A percentile compares a stretch with the other conserved stretches of the same genome.
Evolutionary conservation across 2,329 filamentous ascomycete genomes (phyloP).

Genomic region (Akanthomyces dipterigenus): DNA sequence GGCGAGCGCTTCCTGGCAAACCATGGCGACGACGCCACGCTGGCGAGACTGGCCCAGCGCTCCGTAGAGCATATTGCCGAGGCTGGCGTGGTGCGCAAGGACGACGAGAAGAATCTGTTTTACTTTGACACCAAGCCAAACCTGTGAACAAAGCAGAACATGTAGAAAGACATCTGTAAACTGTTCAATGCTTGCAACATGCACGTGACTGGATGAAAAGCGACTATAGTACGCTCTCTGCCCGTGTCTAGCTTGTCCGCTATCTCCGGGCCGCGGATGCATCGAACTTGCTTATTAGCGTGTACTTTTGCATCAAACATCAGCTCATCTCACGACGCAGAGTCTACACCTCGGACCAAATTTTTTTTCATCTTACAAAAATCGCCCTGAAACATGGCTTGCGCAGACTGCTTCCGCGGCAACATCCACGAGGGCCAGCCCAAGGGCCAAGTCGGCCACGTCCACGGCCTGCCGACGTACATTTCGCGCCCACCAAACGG

Average conservation of each 20-base stretch:
- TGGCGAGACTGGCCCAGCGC: constrained; percentile 14
- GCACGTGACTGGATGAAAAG: background rate
- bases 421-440: constrained; percentile 37
- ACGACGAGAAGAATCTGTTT: constrained; percentile 16
- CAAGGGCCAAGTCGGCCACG: constrained; percentile 34
- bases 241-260: background rate
- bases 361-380: background rate
- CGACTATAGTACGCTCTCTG: background rate
- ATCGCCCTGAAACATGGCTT: constrained; percentile 23
- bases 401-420: constrained; percentile 40
- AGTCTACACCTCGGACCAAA: background rate
- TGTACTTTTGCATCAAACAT: background rate
- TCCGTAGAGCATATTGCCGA: constrained; percentile 19
- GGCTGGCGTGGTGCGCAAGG: constrained; percentile 9
- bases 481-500: constrained; percentile 31
- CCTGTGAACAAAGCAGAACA: constrained; percentile 5
- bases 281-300: background rate
- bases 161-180: background rate
- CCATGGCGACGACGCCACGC: constrained; percentile 18
- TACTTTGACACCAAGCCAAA: constrained; percentile 13
- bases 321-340: background rate
- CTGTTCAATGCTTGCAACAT: background rate
- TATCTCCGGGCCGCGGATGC: background rate
- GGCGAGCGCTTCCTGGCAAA: constrained; percentile 23
- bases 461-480: constrained; percentile 45